Percentiles rank a stretch among this genome's conserved stretches.
phyloP scores from a whole-genome alignment of 164 flowering plant species.

The Echeveria elegans region DNA sequence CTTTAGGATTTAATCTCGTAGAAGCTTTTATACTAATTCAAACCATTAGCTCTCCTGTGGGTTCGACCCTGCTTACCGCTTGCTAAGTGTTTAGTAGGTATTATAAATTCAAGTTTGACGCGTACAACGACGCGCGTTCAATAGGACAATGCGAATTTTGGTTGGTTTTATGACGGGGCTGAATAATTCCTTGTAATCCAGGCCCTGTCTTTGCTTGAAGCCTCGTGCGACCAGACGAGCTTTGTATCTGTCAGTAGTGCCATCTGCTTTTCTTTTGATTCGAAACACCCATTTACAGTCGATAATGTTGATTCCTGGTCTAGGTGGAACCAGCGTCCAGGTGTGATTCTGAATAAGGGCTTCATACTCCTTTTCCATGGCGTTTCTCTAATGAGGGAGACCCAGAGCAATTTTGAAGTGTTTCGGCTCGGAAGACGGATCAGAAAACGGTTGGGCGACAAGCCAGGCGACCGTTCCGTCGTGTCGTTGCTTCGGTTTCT shows the following conservation, averaged over 20 bases:
- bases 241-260: background rate
- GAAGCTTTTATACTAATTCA: too few species aligned
- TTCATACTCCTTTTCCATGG: background rate
- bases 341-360: background rate
- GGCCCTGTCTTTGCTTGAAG: background rate
- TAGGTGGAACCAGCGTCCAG: background rate
- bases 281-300: background rate
- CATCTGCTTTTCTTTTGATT: background rate
- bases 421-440: too few species aligned
- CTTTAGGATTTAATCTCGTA: too few species aligned
- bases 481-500: too few species aligned
- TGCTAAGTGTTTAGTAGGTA: too few species aligned
- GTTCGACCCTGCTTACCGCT: too few species aligned
- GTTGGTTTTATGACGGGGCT: background rate
- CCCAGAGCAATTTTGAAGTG: background rate
- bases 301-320: background rate
- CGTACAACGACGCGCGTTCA: too few species aligned
- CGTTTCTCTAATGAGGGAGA: background rate
- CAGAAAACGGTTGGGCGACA: too few species aligned
- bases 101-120: too few species aligned
- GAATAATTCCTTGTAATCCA: constrained; percentile 9
- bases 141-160: too few species aligned
- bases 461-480: too few species aligned
- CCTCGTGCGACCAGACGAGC: constrained; percentile 11
- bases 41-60: too few species aligned